Percentiles rank a stretch among this genome's conserved stretches.
These are phyloP conservation scores for Galerina marginata DNA, from an alignment of 768 basidiomycete species.

Conservation along the genomic window DNA sequence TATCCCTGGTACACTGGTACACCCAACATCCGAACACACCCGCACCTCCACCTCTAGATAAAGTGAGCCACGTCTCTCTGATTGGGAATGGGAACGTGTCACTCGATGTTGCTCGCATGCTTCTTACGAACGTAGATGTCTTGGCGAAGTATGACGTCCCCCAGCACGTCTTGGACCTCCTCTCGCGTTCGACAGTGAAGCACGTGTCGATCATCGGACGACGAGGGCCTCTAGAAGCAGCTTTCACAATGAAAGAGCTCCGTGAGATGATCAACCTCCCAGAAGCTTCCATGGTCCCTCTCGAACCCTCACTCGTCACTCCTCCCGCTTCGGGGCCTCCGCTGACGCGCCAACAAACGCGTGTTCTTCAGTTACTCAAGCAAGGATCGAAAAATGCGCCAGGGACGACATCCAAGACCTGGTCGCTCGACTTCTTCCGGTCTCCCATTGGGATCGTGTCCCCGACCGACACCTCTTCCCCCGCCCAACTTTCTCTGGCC, in stretches of 20 bases:
- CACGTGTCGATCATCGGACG: constrained; percentile 86
- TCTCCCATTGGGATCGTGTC: constrained; percentile 58
- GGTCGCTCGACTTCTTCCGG: constrained; percentile 84
- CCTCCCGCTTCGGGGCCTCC: constrained; percentile 34
- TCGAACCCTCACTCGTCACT: constrained; percentile 51
- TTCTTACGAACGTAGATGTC: constrained; percentile 70
- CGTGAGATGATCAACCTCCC: constrained; percentile 79
- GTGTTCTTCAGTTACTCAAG: constrained; percentile 66
- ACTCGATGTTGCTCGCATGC: constrained; percentile 88
- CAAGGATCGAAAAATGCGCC: constrained; percentile 61
- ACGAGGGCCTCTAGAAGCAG: constrained; percentile 86
- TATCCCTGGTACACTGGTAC: constrained; percentile 95
- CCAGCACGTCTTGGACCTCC: constrained; percentile 67
- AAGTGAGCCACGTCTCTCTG: constrained; percentile 73
- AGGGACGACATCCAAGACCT: constrained; percentile 65
- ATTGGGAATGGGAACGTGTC: constrained; percentile 97
- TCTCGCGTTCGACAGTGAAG: constrained; percentile 64
- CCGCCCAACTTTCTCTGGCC: constrained; percentile 55
- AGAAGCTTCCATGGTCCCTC: constrained; percentile 69
- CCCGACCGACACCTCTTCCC: constrained; percentile 27
- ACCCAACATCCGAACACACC: constrained; percentile 83
- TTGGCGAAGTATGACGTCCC: constrained; percentile 84
- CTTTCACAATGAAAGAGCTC: constrained; percentile 92
- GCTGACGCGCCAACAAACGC: constrained; percentile 67
- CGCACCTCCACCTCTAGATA: constrained; percentile 66